Conservation (phyloP, 108 stramenopile species). For the Cyclotella cryptica region DNA sequence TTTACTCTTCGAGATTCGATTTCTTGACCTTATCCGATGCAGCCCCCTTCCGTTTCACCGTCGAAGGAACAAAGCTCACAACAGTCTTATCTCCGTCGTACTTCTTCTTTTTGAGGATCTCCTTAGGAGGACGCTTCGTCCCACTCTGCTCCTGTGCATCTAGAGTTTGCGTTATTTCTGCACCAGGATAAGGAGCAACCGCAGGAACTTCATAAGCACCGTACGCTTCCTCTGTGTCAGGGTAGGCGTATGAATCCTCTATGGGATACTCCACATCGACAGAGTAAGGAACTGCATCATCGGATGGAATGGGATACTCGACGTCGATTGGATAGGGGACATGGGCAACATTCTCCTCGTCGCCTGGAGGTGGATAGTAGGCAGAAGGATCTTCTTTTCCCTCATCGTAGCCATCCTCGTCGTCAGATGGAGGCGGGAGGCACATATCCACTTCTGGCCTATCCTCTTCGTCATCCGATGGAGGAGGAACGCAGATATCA, state of each 20-base stretch:
- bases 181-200: constrained; percentile 48
- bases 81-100: constrained; percentile 77
- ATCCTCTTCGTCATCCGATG: constrained; percentile 43
- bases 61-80: constrained; percentile 75
- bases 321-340: constrained; percentile 43
- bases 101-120: constrained; percentile 59
- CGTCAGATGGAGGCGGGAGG: constrained; percentile 33
- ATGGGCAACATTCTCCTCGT: constrained; percentile 1
- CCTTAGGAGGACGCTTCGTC: constrained; percentile 15
- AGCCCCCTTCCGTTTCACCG: constrained; percentile 49
- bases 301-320: constrained; percentile 22
- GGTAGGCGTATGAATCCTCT: constrained; percentile 41
- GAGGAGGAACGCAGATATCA: constrained; percentile 37
- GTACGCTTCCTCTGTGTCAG: constrained; percentile 33
- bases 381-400: constrained; percentile 14
- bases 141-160: constrained; percentile 6
- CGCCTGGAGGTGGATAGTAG: constrained; percentile 9
- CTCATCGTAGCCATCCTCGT: constrained; percentile 23
- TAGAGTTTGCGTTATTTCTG: neutral
- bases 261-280: constrained; percentile 50
- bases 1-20: no score
- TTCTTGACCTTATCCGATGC: no score
- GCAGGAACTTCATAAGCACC: constrained; percentile 38
- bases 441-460: constrained; percentile 29
- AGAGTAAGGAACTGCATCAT: no score